A percentile compares a stretch with the other conserved stretches of the same genome.
phyloP scores from a whole-genome alignment of 768 basidiomycete genomes.

The Mrakia hoshinonis region DNA sequence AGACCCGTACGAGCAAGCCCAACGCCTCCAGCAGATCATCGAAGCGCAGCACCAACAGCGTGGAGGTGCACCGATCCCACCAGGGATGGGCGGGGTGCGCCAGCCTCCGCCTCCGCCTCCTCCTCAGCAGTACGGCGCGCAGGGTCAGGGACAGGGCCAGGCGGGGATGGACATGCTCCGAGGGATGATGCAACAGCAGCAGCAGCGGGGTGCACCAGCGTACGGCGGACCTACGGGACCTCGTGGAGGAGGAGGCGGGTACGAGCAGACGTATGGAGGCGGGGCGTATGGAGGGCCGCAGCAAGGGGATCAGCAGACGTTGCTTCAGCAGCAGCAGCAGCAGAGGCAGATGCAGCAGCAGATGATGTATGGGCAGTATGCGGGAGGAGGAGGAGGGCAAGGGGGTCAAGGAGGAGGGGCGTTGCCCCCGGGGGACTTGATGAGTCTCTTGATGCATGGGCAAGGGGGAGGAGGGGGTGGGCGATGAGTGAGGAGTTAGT shows the following conservation, averaged over 20 bases:
- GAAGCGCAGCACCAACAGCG: slow-evolving; percentile 10
- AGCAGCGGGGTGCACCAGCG: not conserved
- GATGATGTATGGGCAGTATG: not conserved
- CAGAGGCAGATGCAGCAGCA: not conserved
- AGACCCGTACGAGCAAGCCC: not conserved
- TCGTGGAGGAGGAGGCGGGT: not conserved
- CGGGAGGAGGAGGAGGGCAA: not conserved
- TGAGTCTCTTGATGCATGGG: slow-evolving; percentile 2
- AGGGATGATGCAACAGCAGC: slow-evolving; percentile 27
- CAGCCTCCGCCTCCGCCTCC: not conserved
- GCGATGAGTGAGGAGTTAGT: no score
- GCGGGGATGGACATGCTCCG: slow-evolving; percentile 19
- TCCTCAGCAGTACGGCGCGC: slow-evolving; percentile 16
- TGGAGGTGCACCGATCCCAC: not conserved
- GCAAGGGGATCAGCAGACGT: not conserved
- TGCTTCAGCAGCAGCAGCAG: slow-evolving; percentile 4
- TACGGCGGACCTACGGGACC: not conserved
- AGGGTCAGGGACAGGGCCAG: not conserved
- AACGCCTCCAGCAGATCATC: slow-evolving; percentile 13
- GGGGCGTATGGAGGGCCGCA: not conserved
- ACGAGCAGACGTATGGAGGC: not conserved
- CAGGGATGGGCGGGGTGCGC: not conserved
- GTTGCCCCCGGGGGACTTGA: not conserved
- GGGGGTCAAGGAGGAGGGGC: not conserved
- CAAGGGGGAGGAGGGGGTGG: not conserved